Percentiles rank a stretch among this genome's conserved stretches.
Evolutionary conservation across 148 eudicot genomes (phyloP).

Genomic region (Vaccinium vitisidaea): DNA sequence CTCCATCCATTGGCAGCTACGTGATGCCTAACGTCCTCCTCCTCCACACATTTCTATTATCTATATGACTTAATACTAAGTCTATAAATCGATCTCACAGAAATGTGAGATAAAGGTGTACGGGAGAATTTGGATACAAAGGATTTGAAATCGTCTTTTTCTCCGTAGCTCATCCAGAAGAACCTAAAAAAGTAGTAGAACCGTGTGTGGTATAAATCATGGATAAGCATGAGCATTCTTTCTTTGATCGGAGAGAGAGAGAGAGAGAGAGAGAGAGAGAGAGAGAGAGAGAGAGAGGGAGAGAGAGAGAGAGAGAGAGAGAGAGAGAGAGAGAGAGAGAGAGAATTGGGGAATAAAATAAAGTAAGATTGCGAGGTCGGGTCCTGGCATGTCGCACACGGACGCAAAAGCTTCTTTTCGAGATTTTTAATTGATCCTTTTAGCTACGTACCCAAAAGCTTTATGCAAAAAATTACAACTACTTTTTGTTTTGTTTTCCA

Average conservation of each 20-base stretch:
- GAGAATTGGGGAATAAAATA: neutral
- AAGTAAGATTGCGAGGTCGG: neutral
- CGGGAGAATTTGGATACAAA: neutral
- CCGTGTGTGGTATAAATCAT: too few relatives aligned
- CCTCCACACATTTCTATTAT: too few relatives aligned
- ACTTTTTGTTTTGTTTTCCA: neutral
- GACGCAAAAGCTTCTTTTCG: neutral
- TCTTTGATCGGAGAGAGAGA: neutral
- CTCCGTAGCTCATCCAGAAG: neutral
- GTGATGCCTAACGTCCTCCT: too few relatives aligned
- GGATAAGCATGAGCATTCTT: neutral
- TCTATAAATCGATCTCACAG: too few relatives aligned
- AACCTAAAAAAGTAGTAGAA: neutral
- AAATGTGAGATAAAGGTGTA: neutral
- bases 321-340: neutral
- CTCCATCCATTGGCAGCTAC: too few relatives aligned
- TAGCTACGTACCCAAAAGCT: neutral
- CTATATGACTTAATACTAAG: too few relatives aligned
- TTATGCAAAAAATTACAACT: neutral
- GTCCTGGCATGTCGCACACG: too few relatives aligned
- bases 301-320: neutral
- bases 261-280: neutral
- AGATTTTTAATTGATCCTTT: neutral
- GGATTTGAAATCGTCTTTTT: neutral
- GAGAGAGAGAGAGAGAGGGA: neutral